Evolutionary conservation across 441 rosid genomes (phyloP), one percentile per base, ranked within the genome.

Genomic region (Eruca vesicaria): DNA sequence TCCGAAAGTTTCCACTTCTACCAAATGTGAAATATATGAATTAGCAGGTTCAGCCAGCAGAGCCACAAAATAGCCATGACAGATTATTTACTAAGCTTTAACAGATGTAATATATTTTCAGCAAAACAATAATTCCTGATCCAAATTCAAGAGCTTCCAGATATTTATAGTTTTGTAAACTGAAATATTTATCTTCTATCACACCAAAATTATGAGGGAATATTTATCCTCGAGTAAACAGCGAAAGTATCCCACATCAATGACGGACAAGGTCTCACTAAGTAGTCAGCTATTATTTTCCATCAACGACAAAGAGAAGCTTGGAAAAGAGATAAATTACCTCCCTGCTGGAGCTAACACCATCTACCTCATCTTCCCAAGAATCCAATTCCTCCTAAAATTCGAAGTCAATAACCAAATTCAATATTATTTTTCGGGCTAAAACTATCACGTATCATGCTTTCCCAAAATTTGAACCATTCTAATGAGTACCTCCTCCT

Each of bases 291-390:
- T 32, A 23, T 57, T 23, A 18, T 31, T 32, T 35, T 71, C 32
- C 28, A 45, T 12, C 33, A 16, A 65, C 32, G 29, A 45, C 20
- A 7, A 63, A 65, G 38, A 33, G 43, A 28, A 58, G 63, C 67
- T 41, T 29, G 7, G 8, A 33, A n/a, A 67, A 18, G 15, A 66
- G 18, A 41, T 52, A 26, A 74, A 16, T 52, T 83, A 88, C 98
- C 97, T 86, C 84, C 43, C 59, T 76, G 50, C 29, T 10, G 55
- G 83, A 80, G 74, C 74, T 82, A 69, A 67, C 56, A 68, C 77
- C 88, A 77, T 45, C 63, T 38, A 65, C 75, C 74, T 85, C 82
- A 79, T 89, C 93, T 72, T 92, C 98, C 93, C 97, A 94, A 33
- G 82, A 84, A 70, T 82, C 83, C 56, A 76, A 70, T 63, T 89